These are phyloP conservation scores for Bacterosira constricta DNA, from an alignment of 108 stramenopile species.

Conservation along the genomic window DNA sequence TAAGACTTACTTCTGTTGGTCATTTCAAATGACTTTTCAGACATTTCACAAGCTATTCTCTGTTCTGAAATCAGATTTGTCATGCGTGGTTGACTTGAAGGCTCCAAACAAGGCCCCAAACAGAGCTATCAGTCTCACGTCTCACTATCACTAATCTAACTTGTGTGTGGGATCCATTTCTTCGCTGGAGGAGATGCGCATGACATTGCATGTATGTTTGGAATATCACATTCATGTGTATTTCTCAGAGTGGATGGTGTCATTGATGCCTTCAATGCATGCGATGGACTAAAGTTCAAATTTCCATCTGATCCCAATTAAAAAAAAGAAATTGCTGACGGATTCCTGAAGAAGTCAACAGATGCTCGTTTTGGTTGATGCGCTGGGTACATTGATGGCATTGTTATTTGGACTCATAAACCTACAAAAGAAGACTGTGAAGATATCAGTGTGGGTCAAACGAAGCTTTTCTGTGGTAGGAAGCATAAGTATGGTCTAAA, in stretches of 20 bases:
- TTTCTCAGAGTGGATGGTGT: slow-evolving; percentile 18
- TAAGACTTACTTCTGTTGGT: too few relatives aligned
- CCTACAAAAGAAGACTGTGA: slow-evolving; percentile 8
- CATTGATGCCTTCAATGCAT: slow-evolving; percentile 13
- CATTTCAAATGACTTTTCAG: too few relatives aligned
- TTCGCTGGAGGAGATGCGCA: slow-evolving; percentile 29
- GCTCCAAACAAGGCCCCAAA: too few relatives aligned
- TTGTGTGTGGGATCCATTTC: too few relatives aligned
- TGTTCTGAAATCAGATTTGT: too few relatives aligned
- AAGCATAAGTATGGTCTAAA: slow-evolving; percentile 48
- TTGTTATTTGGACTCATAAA: slow-evolving; percentile 14
- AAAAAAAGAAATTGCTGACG: slow-evolving; percentile 34
- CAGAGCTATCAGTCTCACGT: too few relatives aligned
- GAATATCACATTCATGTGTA: slow-evolving; percentile 10
- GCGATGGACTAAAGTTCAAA: neutral
- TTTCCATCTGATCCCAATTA: slow-evolving; percentile 25
- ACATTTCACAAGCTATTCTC: too few relatives aligned
- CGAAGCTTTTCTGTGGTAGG: slow-evolving; percentile 36
- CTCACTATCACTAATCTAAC: too few relatives aligned
- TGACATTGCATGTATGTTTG: slow-evolving; percentile 13
- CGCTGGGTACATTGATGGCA: slow-evolving; percentile 12
- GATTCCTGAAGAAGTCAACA: slow-evolving; percentile 18
- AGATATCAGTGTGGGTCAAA: slow-evolving; percentile 12
- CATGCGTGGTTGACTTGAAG: too few relatives aligned
- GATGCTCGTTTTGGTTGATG: slow-evolving; percentile 6